phyloP scores from a whole-genome alignment of 306 rosid genomes.

The Begonia peltatifolia region DNA sequence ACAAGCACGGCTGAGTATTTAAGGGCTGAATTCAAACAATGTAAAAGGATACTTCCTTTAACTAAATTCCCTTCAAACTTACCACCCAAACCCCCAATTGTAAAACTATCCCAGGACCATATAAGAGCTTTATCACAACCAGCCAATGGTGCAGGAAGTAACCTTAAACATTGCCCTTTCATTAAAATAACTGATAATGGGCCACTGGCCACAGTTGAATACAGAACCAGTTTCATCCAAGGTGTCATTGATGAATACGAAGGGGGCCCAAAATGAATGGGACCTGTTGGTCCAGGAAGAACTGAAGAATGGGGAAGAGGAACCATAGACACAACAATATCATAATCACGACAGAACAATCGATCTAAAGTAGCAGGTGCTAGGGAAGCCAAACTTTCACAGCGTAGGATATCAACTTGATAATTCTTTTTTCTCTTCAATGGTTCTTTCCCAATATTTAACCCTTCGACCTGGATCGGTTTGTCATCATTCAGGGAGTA shows the following conservation, averaged over 20 bases:
- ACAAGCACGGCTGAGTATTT: conserved; percentile 78
- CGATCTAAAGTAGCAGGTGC: conserved; percentile 71
- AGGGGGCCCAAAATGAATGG: conserved; percentile 93
- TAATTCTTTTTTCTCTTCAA: conserved; percentile 49
- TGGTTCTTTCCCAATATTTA: conserved; percentile 41
- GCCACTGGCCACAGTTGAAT: conserved; percentile 63
- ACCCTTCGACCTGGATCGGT: conserved; percentile 26
- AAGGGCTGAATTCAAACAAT: conserved; percentile 79
- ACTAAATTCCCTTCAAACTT: conserved; percentile 78
- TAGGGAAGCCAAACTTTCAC: conserved; percentile 96
- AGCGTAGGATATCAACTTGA: conserved; percentile 80
- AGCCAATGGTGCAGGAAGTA: conserved; percentile 93
- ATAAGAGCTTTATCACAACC: conserved; percentile 89
- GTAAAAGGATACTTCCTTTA: conserved; percentile 72
- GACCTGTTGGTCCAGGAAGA: conserved; percentile 78
- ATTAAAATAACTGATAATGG: conserved; percentile 84
- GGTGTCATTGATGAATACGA: conserved; percentile 88
- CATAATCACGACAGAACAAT: conserved; percentile 85
- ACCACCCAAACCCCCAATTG: conserved; percentile 77
- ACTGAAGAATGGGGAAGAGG: conserved; percentile 83
- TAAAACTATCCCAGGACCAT: conserved; percentile 93
- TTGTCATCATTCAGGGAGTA: conserved; percentile 27
- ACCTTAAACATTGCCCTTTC: conserved; percentile 85
- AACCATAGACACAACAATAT: conserved; percentile 74
- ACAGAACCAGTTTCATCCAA: conserved; percentile 94